phyloP scores from a whole-genome alignment of 805 yeast species.

The Teunomyces stri region DNA sequence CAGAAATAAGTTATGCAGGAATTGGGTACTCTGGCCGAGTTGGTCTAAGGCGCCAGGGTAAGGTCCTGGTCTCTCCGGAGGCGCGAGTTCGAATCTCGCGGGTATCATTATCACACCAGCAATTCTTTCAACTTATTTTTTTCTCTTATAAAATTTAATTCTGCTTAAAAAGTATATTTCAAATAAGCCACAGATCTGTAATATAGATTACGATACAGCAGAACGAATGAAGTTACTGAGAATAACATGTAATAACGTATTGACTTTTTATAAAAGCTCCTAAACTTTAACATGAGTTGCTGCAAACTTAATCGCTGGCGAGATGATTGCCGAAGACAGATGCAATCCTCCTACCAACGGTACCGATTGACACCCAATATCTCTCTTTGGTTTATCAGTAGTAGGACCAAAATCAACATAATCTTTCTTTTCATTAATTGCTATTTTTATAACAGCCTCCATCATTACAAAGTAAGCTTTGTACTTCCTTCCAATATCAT shows the following conservation, averaged over 20 bases:
- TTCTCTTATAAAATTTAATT: too few relatives aligned
- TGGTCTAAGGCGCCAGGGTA: constrained; percentile 23
- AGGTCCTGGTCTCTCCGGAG: constrained; percentile 23
- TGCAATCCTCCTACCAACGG: constrained; percentile 28
- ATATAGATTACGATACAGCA: too few relatives aligned
- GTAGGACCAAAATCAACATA: constrained; percentile 49
- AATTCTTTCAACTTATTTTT: constrained; percentile 7
- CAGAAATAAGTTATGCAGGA: constrained; percentile 7
- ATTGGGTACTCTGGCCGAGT: constrained; percentile 22
- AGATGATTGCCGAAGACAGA: not conserved
- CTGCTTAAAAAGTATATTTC: too few relatives aligned
- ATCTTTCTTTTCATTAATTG: constrained; percentile 31
- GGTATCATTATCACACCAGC: constrained; percentile 20
- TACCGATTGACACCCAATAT: constrained; percentile 37
- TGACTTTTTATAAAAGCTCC: not conserved
- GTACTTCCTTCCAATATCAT: constrained; percentile 34
- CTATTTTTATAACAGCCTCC: constrained; percentile 43
- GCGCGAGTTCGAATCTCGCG: constrained; percentile 22
- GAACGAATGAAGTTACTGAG: too few relatives aligned
- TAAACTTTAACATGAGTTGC: not conserved
- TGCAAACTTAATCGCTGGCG: not conserved
- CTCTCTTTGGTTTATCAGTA: constrained; percentile 41
- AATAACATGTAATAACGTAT: too few relatives aligned
- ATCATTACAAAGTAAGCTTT: constrained; percentile 48
- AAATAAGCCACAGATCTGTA: too few relatives aligned